A percentile compares a stretch with the other conserved stretches of the same genome.
Evolutionary conservation across 495 filamentous ascomycete species (phyloP).

Genomic region (Extremus antarcticus): DNA sequence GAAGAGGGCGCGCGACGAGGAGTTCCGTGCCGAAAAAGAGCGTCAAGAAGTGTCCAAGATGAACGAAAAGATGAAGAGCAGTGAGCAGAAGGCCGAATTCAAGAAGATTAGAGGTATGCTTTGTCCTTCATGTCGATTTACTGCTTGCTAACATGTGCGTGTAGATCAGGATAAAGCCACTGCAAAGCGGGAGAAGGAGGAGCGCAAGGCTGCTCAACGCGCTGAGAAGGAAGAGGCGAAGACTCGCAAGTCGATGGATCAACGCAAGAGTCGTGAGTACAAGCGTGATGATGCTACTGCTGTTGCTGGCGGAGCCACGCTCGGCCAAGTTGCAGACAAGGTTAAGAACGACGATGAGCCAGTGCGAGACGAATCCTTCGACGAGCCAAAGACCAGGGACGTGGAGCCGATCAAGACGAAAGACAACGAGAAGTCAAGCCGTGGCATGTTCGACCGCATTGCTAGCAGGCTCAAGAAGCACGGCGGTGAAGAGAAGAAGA

Average conservation of each 20-base stretch:
- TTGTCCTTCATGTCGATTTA: not conserved
- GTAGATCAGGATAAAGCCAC: conserved; percentile 2
- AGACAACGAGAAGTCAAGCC: not conserved
- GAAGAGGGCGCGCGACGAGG: conserved; percentile 50
- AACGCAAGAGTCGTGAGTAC: conserved; percentile 18
- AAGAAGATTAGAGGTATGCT: conserved; percentile 42
- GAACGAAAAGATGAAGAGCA: conserved; percentile 43
- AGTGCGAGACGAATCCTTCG: not conserved
- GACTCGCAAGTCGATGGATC: conserved; percentile 14
- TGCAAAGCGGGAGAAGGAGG: not conserved
- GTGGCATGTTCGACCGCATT: not conserved
- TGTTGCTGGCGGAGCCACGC: not conserved
- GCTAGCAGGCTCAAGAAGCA: conserved; percentile 2
- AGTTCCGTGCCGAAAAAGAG: conserved; percentile 20
- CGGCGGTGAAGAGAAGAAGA: not conserved
- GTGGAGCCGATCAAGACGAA: not conserved
- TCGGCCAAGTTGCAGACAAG: not conserved
- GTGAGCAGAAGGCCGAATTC: conserved; percentile 40
- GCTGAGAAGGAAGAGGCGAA: conserved; percentile 20
- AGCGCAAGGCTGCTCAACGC: conserved; percentile 10
- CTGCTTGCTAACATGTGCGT: not conserved
- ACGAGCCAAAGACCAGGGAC: not conserved
- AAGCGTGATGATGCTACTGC: conserved; percentile 3
- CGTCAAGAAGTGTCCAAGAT: conserved; percentile 8
- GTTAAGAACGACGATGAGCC: not conserved